These are phyloP conservation scores for Guyanaporus albipodus DNA, from an alignment of 768 basidiomycete genomes.

Conservation along the genomic window DNA sequence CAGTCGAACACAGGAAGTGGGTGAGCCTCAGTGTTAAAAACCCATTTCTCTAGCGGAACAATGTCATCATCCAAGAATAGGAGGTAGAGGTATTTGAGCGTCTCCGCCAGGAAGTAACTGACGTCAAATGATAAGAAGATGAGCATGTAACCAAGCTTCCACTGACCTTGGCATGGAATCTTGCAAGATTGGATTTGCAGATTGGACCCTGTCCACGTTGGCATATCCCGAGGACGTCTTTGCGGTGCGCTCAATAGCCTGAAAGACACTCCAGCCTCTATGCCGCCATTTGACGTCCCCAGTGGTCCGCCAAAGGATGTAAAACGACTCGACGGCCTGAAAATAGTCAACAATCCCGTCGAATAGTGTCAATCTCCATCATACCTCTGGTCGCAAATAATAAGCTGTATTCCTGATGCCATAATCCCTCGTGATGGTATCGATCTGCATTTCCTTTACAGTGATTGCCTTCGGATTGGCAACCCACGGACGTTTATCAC, in stretches of 20 bases:
- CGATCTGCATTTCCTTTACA: conserved; percentile 16
- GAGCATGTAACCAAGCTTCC: background rate
- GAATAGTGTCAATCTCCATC: conserved; percentile 9
- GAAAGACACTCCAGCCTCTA: conserved; percentile 67
- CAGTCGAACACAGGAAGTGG: conserved; percentile 70
- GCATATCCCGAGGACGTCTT: conserved; percentile 63
- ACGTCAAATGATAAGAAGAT: background rate
- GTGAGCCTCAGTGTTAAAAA: conserved; percentile 73
- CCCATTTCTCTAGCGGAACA: conserved; percentile 51
- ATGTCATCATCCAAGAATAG: conserved; percentile 63
- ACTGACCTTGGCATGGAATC: conserved; percentile 76
- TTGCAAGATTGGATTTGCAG: conserved; percentile 33
- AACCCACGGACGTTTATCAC: conserved; percentile 32
- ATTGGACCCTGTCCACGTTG: conserved; percentile 47
- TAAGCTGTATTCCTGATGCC: conserved; percentile 42
- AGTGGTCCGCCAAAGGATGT: conserved; percentile 67
- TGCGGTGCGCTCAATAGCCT: conserved; percentile 58
- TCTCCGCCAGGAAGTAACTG: conserved; percentile 56
- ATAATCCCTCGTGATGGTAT: conserved; percentile 50
- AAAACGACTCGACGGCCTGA: conserved; percentile 72
- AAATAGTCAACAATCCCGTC: background rate
- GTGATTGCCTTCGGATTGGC: conserved; percentile 21
- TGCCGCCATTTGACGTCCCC: conserved; percentile 66
- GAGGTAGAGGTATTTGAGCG: conserved; percentile 71
- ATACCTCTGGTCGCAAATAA: conserved; percentile 67